These are phyloP conservation scores for Pythium dissotocum DNA, from an alignment of 352 stramenopile species.

Conservation along the genomic window DNA sequence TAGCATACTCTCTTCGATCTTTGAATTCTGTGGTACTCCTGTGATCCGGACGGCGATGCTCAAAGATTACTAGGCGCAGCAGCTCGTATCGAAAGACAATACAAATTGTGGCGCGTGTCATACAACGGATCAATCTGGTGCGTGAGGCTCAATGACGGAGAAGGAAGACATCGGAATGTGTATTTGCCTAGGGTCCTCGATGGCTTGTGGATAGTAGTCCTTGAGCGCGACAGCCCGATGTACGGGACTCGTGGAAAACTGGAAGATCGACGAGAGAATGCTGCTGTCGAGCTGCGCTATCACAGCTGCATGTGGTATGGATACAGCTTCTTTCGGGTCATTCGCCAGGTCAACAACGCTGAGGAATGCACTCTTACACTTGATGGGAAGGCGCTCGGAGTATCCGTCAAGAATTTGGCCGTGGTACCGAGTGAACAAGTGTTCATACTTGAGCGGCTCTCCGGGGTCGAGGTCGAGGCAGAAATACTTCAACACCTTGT, in stretches of 20 bases:
- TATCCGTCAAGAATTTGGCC: neutral
- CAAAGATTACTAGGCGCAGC: neutral
- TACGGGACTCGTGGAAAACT: neutral
- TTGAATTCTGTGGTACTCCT: neutral
- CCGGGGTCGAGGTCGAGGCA: neutral
- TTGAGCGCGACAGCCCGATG: neutral
- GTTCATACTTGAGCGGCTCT: neutral
- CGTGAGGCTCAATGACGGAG: too few species aligned
- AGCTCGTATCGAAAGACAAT: too few species aligned
- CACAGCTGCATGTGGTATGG: neutral
- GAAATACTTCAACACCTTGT: neutral
- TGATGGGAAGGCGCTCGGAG: neutral
- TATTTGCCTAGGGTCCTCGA: too few species aligned
- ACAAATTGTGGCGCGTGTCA: too few species aligned
- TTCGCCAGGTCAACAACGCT: neutral
- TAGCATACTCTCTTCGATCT: neutral
- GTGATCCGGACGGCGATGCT: neutral
- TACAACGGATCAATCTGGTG: too few species aligned
- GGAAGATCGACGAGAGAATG: neutral
- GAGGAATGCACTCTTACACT: neutral
- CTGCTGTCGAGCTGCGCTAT: neutral
- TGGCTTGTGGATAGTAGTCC: too few species aligned
- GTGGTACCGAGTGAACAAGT: neutral
- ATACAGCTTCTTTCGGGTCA: neutral
- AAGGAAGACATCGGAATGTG: too few species aligned